Percentiles rank a stretch among this genome's conserved stretches.
Evolutionary conservation across 2,329 filamentous ascomycete genomes (phyloP).

Genomic region (Cladophialophora bantiana): DNA sequence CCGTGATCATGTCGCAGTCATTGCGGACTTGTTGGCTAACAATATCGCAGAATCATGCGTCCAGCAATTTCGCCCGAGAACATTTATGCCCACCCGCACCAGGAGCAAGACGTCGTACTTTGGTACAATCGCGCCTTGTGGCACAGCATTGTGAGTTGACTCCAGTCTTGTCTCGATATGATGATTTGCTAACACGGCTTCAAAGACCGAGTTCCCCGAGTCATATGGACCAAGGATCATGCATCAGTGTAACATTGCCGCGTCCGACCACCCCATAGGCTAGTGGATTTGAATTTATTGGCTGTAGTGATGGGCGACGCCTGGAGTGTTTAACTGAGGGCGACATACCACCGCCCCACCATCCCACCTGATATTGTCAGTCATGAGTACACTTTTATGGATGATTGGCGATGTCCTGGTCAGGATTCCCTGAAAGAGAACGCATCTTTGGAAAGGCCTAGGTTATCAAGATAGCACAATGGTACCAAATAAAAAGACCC

Average conservation of each 20-base stretch:
- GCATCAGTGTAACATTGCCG: slow-evolving; percentile 49
- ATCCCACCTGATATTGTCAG: too few species aligned
- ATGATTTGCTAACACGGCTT: background rate
- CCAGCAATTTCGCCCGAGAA: slow-evolving; percentile 45
- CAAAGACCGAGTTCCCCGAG: slow-evolving; percentile 46
- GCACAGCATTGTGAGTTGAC: slow-evolving; percentile 48
- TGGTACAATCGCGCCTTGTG: slow-evolving; percentile 52
- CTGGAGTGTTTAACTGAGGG: background rate
- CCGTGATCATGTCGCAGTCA: slow-evolving; percentile 3
- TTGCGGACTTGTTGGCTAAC: background rate
- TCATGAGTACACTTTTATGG: too few species aligned
- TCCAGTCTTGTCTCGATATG: background rate
- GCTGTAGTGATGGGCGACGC: slow-evolving; percentile 1
- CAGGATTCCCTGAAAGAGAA: too few species aligned
- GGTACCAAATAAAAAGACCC: too few species aligned
- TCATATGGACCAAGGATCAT: slow-evolving; percentile 50
- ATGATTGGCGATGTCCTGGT: too few species aligned
- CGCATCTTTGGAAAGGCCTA: too few species aligned
- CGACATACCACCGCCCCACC: background rate
- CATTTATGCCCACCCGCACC: slow-evolving; percentile 48
- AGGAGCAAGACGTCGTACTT: slow-evolving; percentile 50
- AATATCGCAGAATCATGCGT: slow-evolving; percentile 45
- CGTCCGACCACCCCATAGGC: slow-evolving; percentile 38
- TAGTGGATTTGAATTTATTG: slow-evolving; percentile 6
- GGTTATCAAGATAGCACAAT: too few species aligned